A percentile compares a stretch with the other conserved stretches of the same genome.
Evolutionary conservation across 2,329 filamentous ascomycete species (phyloP).

Genomic region (Bertia moriformis): DNA sequence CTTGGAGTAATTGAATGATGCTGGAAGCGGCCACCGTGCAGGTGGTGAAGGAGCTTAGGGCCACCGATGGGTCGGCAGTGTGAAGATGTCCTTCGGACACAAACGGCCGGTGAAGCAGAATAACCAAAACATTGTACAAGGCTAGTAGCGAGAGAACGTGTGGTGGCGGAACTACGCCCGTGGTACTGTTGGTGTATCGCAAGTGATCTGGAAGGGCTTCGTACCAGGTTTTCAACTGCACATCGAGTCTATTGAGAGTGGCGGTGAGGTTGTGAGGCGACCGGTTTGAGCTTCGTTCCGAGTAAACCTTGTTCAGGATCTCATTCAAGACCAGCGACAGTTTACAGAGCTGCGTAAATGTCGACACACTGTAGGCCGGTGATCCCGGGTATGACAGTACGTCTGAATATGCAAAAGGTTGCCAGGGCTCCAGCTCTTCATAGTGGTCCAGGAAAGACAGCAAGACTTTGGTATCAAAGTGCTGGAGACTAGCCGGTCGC

Average conservation of each 20-base stretch:
- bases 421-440: constrained; percentile 36
- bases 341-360: constrained; percentile 22
- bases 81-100: constrained; percentile 32
- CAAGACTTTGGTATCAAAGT: constrained; percentile 28
- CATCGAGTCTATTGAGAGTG: constrained; percentile 20
- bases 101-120: constrained; percentile 37
- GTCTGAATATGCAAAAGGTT: constrained; percentile 24
- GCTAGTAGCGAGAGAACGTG: constrained; percentile 28
- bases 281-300: constrained; percentile 21
- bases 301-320: constrained; percentile 27
- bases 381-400: constrained; percentile 13
- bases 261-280: constrained; percentile 17
- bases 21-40: constrained; percentile 28
- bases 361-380: constrained; percentile 25
- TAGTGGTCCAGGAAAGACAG: constrained; percentile 30
- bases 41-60: constrained; percentile 24
- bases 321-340: constrained; percentile 30
- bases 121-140: constrained; percentile 32
- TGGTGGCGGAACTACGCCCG: constrained; percentile 19
- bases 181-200: constrained; percentile 15
- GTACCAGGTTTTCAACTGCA: constrained; percentile 25
- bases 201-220: constrained; percentile 24
- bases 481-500: constrained; percentile 28
- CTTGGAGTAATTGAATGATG: constrained; percentile 25
- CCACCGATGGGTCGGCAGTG: constrained; percentile 20